A percentile compares a stretch with the other conserved stretches of the same genome.
phyloP scores from a whole-genome alignment of 1,284 basidiomycete species.

The Microbotryum saponariae region DNA sequence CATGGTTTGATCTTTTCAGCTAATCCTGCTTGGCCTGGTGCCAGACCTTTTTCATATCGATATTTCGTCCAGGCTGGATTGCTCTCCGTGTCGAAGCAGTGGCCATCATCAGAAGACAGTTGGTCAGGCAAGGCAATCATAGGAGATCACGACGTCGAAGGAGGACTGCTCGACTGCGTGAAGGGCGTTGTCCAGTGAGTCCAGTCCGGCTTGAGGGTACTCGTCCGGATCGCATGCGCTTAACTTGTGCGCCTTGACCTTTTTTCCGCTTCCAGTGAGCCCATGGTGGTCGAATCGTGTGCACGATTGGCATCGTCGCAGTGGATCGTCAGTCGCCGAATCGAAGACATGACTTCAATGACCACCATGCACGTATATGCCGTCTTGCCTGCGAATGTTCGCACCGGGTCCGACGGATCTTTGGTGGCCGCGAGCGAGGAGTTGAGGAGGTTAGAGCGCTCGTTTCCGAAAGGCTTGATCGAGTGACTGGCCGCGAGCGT shows the following conservation, averaged over 20 bases:
- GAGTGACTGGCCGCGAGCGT: no score
- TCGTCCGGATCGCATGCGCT: no score
- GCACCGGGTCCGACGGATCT: conserved; percentile 6
- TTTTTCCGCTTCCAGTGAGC: neutral
- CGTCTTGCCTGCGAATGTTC: conserved; percentile 5
- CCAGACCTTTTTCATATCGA: conserved; percentile 14
- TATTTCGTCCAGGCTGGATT: conserved; percentile 9
- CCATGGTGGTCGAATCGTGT: conserved; percentile 13
- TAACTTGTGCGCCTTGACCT: neutral
- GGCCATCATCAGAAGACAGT: neutral
- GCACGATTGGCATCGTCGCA: conserved; percentile 5
- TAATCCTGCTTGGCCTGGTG: neutral
- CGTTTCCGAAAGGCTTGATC: conserved; percentile 7
- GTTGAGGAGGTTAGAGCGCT: conserved; percentile 10
- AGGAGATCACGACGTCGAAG: conserved; percentile 3
- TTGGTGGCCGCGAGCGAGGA: conserved; percentile 23
- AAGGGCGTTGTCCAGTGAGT: no score
- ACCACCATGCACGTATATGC: conserved; percentile 11
- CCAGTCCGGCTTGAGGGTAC: no score
- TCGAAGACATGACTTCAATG: neutral
- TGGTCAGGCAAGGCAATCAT: conserved; percentile 9
- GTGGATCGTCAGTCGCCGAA: conserved; percentile 9
- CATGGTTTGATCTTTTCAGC: neutral
- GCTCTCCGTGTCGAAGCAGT: neutral
- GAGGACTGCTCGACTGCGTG: conserved; percentile 8